A percentile compares a stretch with the other conserved stretches of the same genome.
These are phyloP conservation scores for Hyphodiscus hymeniophilus DNA, from an alignment of 495 filamentous ascomycete species.

Conservation along the genomic window DNA sequence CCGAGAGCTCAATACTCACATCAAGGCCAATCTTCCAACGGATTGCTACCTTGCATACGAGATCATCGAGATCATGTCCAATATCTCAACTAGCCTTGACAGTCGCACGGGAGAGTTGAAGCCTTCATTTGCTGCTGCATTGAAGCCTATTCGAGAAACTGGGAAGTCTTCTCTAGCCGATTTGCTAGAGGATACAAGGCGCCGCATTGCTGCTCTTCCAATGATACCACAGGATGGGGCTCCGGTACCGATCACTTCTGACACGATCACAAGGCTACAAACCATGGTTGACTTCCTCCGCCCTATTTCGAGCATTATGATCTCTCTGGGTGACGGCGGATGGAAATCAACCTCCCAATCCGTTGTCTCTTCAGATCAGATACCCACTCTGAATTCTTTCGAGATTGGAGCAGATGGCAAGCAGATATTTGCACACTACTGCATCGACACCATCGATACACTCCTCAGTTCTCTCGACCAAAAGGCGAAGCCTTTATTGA, in stretches of 20 bases:
- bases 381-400: slow-evolving; percentile 64
- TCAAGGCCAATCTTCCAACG: slow-evolving; percentile 75
- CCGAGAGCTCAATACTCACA: slow-evolving; percentile 81
- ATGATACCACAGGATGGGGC: slow-evolving; percentile 74
- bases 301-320: slow-evolving; percentile 83
- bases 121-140: slow-evolving; percentile 67
- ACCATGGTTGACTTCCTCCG: slow-evolving; percentile 80
- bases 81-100: slow-evolving; percentile 71
- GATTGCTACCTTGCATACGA: slow-evolving; percentile 97
- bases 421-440: slow-evolving; percentile 46
- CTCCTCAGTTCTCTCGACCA: slow-evolving; percentile 64
- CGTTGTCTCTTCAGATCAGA: slow-evolving; percentile 49
- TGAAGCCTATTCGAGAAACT: slow-evolving; percentile 86
- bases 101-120: slow-evolving; percentile 79
- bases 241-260: slow-evolving; percentile 65
- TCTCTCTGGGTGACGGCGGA: slow-evolving; percentile 85
- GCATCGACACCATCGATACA: slow-evolving; percentile 26
- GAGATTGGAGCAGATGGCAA: slow-evolving; percentile 87
- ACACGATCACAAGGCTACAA: slow-evolving; percentile 80
- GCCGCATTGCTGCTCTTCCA: slow-evolving; percentile 49
- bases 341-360: slow-evolving; percentile 54
- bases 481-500: slow-evolving; percentile 64
- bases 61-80: slow-evolving; percentile 84
- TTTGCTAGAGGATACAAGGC: slow-evolving; percentile 79
- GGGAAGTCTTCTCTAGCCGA: slow-evolving; percentile 78